These are phyloP conservation scores for Sclerotinia borealis DNA, from an alignment of 2,329 filamentous ascomycete species.

Conservation along the genomic window DNA sequence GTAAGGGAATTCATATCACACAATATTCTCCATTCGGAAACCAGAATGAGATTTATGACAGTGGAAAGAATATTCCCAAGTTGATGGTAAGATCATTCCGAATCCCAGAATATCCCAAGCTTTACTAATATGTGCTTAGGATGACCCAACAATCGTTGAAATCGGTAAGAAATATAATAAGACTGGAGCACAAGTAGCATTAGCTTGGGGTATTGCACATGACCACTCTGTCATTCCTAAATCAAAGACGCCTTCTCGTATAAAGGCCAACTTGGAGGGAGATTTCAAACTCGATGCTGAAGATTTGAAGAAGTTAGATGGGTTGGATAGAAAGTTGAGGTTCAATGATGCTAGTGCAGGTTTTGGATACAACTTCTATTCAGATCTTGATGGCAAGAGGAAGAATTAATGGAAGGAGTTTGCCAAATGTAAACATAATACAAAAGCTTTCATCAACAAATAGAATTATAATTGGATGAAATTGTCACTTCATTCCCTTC, in stretches of 20 bases:
- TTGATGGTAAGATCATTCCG: conserved; percentile 36
- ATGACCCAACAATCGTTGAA: conserved; percentile 48
- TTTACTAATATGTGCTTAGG: conserved; percentile 24
- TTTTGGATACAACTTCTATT: conserved; percentile 54
- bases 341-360: conserved; percentile 53
- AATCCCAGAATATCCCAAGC: neutral
- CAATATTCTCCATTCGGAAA: conserved; percentile 45
- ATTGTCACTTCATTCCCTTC: too few relatives aligned
- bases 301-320: conserved; percentile 47
- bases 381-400: conserved; percentile 52
- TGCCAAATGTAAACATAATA: neutral
- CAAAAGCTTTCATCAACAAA: neutral
- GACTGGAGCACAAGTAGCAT: conserved; percentile 52
- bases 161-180: conserved; percentile 50
- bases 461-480: too few relatives aligned
- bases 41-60: conserved; percentile 56
- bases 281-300: conserved; percentile 53
- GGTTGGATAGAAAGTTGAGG: conserved; percentile 53
- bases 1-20: conserved; percentile 46
- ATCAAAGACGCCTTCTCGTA: conserved; percentile 52
- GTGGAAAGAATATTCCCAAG: conserved; percentile 48
- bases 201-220: conserved; percentile 50
- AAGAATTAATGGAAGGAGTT: conserved; percentile 9
- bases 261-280: conserved; percentile 57
- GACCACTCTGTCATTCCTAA: conserved; percentile 59